These are phyloP conservation scores for Stramenopiles sp. DNA, from an alignment of 352 stramenopile genomes.

Conservation along the genomic window DNA sequence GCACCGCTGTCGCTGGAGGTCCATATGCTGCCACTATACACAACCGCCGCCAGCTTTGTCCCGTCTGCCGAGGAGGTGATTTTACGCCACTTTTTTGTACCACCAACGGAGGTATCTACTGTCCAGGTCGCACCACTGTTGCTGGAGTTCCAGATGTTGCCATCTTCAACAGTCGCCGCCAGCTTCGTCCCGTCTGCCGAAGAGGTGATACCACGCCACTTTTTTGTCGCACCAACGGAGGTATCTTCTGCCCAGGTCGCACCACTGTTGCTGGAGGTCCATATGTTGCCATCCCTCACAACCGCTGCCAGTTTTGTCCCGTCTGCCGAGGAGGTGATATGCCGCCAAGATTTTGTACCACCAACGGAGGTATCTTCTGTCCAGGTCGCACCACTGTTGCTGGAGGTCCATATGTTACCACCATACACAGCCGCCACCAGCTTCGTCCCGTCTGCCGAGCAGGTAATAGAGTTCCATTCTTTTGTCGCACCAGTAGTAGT, in stretches of 20 bases:
- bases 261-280: constrained; percentile 4
- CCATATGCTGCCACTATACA: neutral
- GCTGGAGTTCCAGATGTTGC: constrained; percentile 2
- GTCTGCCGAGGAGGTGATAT: too few species aligned
- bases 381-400: neutral
- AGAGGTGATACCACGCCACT: neutral
- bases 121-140: constrained; percentile 4
- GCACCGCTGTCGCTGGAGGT: too few species aligned
- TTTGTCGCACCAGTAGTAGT: neutral
- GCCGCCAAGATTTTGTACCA: neutral
- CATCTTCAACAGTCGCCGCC: neutral
- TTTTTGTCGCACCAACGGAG: constrained; percentile 2
- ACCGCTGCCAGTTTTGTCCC: neutral
- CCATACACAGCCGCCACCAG: neutral
- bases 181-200: constrained; percentile 2
- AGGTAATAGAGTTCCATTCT: too few species aligned
- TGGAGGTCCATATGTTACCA: constrained; percentile 4
- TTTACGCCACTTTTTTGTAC: too few species aligned
- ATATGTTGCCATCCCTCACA: constrained; percentile 4
- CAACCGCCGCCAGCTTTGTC: neutral
- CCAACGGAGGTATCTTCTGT: constrained; percentile 2
- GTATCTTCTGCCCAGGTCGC: constrained; percentile 1
- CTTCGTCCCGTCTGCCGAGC: neutral
- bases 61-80: too few species aligned
- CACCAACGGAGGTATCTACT: too few species aligned